These are phyloP conservation scores for Kalanchoe fedtschenkoi DNA, from an alignment of 164 flowering plant species.

Conservation along the genomic window DNA sequence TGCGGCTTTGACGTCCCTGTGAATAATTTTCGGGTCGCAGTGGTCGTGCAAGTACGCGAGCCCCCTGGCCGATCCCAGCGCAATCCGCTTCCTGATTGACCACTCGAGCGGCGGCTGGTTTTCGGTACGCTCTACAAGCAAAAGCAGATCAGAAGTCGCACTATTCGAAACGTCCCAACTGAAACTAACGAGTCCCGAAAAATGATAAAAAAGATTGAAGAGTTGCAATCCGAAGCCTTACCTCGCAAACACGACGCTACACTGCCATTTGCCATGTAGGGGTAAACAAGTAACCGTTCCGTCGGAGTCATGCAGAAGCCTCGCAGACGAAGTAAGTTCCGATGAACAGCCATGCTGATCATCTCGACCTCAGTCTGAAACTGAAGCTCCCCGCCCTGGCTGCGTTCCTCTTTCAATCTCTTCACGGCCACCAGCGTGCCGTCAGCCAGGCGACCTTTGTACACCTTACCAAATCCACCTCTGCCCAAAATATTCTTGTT, in stretches of 20 bases:
- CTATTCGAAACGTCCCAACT: background rate
- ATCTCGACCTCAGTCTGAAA: constrained; percentile 26
- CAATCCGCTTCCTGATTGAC: constrained; percentile 19
- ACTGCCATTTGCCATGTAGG: constrained; percentile 29
- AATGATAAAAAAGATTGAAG: background rate
- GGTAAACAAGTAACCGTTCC: constrained; percentile 27
- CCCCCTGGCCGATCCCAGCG: constrained; percentile 29
- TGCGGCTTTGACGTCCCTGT: constrained; percentile 34
- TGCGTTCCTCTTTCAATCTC: constrained; percentile 25
- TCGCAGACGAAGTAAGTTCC: constrained; percentile 20
- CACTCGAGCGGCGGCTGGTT: constrained; percentile 24
- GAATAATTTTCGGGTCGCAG: constrained; percentile 27
- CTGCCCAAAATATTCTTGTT: constrained; percentile 12
- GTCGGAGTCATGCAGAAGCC: constrained; percentile 31
- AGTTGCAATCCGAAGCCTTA: background rate
- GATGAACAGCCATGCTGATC: constrained; percentile 28
- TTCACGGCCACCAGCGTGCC: constrained; percentile 22
- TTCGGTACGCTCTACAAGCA: constrained; percentile 18
- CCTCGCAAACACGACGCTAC: constrained; percentile 29
- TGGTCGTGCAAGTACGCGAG: constrained; percentile 30
- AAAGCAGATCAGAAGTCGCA: background rate
- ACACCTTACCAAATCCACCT: constrained; percentile 12
- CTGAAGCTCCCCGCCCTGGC: constrained; percentile 29
- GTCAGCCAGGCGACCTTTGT: constrained; percentile 22
- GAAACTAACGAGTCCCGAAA: too few species aligned